phyloP scores from a whole-genome alignment of 2,329 filamentous ascomycete genomes.

The Alternaria sp. region DNA sequence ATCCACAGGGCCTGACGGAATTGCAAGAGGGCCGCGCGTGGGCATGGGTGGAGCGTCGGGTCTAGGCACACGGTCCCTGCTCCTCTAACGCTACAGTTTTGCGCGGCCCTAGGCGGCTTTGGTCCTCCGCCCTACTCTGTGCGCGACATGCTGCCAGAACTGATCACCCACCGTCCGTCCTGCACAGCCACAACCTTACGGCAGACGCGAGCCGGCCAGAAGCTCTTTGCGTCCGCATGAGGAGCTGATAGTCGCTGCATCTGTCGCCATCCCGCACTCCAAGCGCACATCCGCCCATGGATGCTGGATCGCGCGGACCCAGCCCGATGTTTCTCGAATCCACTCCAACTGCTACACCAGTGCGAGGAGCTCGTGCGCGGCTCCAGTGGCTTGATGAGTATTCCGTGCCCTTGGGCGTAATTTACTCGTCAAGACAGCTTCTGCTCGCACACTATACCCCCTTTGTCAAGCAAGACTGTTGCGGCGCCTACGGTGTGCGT shows the following conservation, averaged over 20 bases:
- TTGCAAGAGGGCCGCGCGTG: slow-evolving; percentile 36
- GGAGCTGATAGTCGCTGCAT: slow-evolving; percentile 47
- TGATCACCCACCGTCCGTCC: slow-evolving; percentile 29
- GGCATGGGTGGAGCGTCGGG: slow-evolving; percentile 34
- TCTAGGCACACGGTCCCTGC: slow-evolving; percentile 33
- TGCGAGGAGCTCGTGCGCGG: slow-evolving; percentile 29
- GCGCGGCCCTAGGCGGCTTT: slow-evolving; percentile 24
- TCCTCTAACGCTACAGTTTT: slow-evolving; percentile 31
- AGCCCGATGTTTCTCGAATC: slow-evolving; percentile 46
- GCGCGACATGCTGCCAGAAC: slow-evolving; percentile 15
- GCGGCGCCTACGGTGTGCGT: slow-evolving; percentile 38
- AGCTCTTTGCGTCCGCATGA: slow-evolving; percentile 32
- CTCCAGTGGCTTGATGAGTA: slow-evolving; percentile 32
- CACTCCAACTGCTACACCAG: slow-evolving; percentile 29
- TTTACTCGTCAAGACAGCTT: slow-evolving; percentile 26
- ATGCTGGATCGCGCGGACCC: slow-evolving; percentile 31
- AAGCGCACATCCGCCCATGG: slow-evolving; percentile 28
- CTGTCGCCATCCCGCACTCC: slow-evolving; percentile 35
- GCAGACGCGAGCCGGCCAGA: slow-evolving; percentile 37
- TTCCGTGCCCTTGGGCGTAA: slow-evolving; percentile 33
- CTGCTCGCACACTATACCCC: slow-evolving; percentile 28
- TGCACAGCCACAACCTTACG: slow-evolving; percentile 51
- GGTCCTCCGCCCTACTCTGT: slow-evolving; percentile 23
- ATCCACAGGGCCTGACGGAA: slow-evolving; percentile 29
- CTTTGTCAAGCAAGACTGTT: slow-evolving; percentile 24